Evolutionary conservation across 208 protist genomes (phyloP), one percentile per base, ranked within the genome.

Genomic region (Balamuthia mandrillaris): DNA sequence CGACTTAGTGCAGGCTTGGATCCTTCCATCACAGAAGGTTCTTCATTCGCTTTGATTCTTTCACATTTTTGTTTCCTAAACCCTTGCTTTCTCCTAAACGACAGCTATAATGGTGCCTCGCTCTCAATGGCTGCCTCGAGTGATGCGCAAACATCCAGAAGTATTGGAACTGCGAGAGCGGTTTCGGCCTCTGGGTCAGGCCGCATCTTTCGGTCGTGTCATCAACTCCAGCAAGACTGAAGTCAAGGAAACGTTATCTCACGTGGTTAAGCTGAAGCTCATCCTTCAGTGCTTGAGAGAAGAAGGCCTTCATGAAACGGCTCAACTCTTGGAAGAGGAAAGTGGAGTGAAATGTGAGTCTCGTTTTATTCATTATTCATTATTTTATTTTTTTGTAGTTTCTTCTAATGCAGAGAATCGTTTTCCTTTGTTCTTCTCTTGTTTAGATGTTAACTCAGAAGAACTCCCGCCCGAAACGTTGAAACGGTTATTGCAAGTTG

Each of bases 191-290:
- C 42, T 75, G 1, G 37, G 42, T 3, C 42, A 44, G 27, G 42
- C 47, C 16, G 27, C 66, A 21, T 75, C 66, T 27, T 75, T 42
- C 33, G 66, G 66, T 3, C 66, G 66, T 14, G 42, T 75, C 18
- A 54, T 75, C n/a, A 75, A 75, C 41, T 21, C 66, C 4, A 44
- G 42, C 21, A 37, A 44, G 5, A 78, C 68, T 5, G 68, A 78
- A 47, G 68, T 78, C 27, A 78, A 78, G 35, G 68, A 78, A 33
- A 78, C 68, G 27, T 47, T 78, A 1, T 78, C 68, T 6, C 68
- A 78, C 29, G 3, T 29, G 31, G 41, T 18, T 74, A 21, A 44
- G 27, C 2, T 54, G 45, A 24, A 78, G 68, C 45, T 78, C 2
- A 0, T 78, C 10, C 58, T 60, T 47, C 47, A 60, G 31, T 78